Percentiles rank a stretch among this genome's conserved stretches.
phyloP scores from a whole-genome alignment of 805 yeast genomes.

The Candida qinlingensis region DNA sequence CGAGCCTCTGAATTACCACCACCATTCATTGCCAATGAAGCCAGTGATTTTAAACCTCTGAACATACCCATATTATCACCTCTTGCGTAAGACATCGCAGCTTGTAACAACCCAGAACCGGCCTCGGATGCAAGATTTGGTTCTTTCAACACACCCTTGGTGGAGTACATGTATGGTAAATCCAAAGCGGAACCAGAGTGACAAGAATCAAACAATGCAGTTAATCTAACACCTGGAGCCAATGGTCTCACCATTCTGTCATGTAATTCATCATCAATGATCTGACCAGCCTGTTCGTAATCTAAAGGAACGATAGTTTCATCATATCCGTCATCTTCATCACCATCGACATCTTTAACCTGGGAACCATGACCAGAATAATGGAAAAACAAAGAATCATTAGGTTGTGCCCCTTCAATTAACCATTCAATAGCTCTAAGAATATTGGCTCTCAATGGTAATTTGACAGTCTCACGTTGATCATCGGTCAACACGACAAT shows the following conservation, averaged over 20 bases:
- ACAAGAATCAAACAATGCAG: slow-evolving; percentile 80
- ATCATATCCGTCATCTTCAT: slow-evolving; percentile 70
- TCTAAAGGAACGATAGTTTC: slow-evolving; percentile 73
- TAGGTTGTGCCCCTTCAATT: slow-evolving; percentile 64
- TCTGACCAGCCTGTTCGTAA: slow-evolving; percentile 59
- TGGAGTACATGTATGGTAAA: slow-evolving; percentile 74
- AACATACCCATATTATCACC: slow-evolving; percentile 48
- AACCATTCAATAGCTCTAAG: slow-evolving; percentile 80
- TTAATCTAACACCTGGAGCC: slow-evolving; percentile 68
- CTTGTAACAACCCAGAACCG: slow-evolving; percentile 57
- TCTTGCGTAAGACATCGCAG: slow-evolving; percentile 52
- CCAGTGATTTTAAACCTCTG: slow-evolving; percentile 37
- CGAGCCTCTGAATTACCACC: slow-evolving; percentile 30
- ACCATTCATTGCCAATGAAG: slow-evolving; percentile 35
- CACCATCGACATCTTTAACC: slow-evolving; percentile 62
- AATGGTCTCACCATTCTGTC: slow-evolving; percentile 63
- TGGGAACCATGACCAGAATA: slow-evolving; percentile 88
- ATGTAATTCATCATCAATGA: slow-evolving; percentile 73
- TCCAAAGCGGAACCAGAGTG: slow-evolving; percentile 84
- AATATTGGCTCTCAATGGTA: slow-evolving; percentile 69
- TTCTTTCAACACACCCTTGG: slow-evolving; percentile 78
- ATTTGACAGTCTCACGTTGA: slow-evolving; percentile 37
- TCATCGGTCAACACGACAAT: slow-evolving; percentile 61
- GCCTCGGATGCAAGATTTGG: slow-evolving; percentile 74
- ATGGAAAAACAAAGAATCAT: slow-evolving; percentile 76